Evolutionary conservation across 257 asterid genomes (phyloP), one percentile per base, ranked within the genome.

Genomic region (Plectranthus barbatus): DNA sequence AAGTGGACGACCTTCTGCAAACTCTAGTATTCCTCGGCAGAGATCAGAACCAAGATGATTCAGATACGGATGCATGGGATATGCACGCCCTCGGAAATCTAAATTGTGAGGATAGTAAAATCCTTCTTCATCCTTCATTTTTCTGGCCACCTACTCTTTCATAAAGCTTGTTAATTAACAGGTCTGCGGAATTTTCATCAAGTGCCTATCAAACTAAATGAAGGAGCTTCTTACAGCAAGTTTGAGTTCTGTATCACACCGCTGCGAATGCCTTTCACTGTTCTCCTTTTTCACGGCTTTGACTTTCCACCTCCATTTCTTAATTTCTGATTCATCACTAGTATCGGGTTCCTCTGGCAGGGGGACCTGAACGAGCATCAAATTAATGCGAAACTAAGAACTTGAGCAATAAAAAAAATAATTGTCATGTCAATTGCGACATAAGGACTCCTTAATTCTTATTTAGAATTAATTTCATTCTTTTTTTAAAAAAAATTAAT

Each of bases 21-120:
- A 93, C 76, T 93, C 99, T 19, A 93, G 74, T 66, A 93, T 80
- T 47, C 97, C 99, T 62, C 99, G 85, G 65, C 97, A 93, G 52
- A 93, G 82, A 71, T 93, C 99, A 51, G 95, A 87, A 63, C 99
- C 96, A 54, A 93, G 99, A 81, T 93, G 99, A 72, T 93, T 87
- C 76, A 93, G 70, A 78, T 93, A 80, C 12, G 97, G 97, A 73
- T 90, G 99, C 99, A 90, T 93, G n/a, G 99, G 99, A 71, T 93
- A 93, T 48, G 97, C 97, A 72, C 97, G 99, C 18, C 99, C 99
- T 36, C 97, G 88, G 45, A 93, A 93, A 82, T 93, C 99, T 67
- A 93, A 67, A 78, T 93, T 93, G 78, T 93, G 99, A 37, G 99
- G 99, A 78, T 90, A 93, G 69, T 80, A 90, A 70, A 93, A 87